These are phyloP conservation scores for Rhodotorula sp. DNA, from an alignment of 1,284 basidiomycete genomes.

Conservation along the genomic window DNA sequence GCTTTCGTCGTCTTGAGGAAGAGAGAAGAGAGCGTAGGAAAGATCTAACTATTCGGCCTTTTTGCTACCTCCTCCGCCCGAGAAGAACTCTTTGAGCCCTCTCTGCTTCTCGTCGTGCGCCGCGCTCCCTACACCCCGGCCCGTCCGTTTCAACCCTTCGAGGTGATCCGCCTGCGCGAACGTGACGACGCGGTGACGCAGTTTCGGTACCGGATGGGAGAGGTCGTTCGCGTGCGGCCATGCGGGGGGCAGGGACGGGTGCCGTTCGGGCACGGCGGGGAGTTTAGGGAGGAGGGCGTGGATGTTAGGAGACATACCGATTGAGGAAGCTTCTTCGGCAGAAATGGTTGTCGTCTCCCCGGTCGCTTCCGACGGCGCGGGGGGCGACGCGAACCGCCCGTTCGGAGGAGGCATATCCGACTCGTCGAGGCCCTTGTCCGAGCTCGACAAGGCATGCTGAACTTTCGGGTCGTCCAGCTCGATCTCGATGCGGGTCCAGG, in stretches of 20 bases:
- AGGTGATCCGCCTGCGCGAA: conserved; percentile 51
- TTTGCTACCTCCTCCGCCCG: conserved; percentile 51
- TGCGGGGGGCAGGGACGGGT: conserved; percentile 19
- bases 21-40: background rate
- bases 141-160: conserved; percentile 60
- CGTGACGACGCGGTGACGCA: conserved; percentile 46
- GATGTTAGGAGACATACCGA: background rate
- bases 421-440: background rate
- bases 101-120: conserved; percentile 72
- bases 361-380: conserved; percentile 27
- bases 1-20: no score
- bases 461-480: conserved; percentile 30
- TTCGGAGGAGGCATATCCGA: background rate
- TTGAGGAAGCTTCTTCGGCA: background rate
- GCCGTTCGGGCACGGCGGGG: conserved; percentile 42
- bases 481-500: conserved; percentile 53
- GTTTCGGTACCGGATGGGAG: conserved; percentile 29
- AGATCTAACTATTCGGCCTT: background rate
- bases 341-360: background rate
- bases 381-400: background rate
- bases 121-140: conserved; percentile 70
- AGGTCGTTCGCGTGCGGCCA: conserved; percentile 4
- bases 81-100: conserved; percentile 73
- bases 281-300: conserved; percentile 42
- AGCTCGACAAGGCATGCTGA: background rate